Base-by-base conservation (phyloP, 768 basidiomycete genomes). In the Boletellus sp. region DNA sequence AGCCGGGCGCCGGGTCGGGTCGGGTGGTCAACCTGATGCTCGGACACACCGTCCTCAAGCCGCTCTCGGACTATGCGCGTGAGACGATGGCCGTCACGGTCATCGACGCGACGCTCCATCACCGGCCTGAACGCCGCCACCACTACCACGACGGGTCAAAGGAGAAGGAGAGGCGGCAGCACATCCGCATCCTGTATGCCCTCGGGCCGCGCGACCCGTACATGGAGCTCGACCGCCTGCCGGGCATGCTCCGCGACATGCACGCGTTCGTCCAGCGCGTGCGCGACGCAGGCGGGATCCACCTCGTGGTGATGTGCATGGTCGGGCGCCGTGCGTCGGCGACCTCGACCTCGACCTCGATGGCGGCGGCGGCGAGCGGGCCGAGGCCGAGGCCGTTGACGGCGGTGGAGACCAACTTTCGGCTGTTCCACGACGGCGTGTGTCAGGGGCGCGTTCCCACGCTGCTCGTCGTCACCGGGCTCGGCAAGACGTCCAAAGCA, bases 291-390 rank as follows among this genome's bases (percentile, higher is more conserved):
- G 67, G 62, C 1, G 76, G 77, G 6, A 59, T 77, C 22, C 71
- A 65, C 52, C 70, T 77, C 26, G 61, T 78, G 0, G 37, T 75
- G 12, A 63, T 69, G 45, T 69, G 69, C 55, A 68, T 77, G 62
- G 65, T 70, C 6, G 72, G 66, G 5, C 69, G 73, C 16, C 58
- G 64, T 51, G 59, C 74, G 50, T 70, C 61, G 38, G 62, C 60
- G 28, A 28, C 28, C 28, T 8, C 28, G 28, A 28, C 9, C n/a
- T n/a, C n/a, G 28, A 8, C 24, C 24, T 4, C 24, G 24, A 26
- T 8, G 24, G 24, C 24, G 4, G 8, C 24, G 24, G 8, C 24
- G 24, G 8, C 24, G 24, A 26, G 4, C 24, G 11, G 9, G 28
- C 9, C 9, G 28, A 10, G 3, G 28, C 3, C 28, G 28, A 28